Evolutionary conservation across 192 early-diverging fungal species (phyloP), one percentile per base, ranked within the genome.

Genomic region (Podila clonocystis): DNA sequence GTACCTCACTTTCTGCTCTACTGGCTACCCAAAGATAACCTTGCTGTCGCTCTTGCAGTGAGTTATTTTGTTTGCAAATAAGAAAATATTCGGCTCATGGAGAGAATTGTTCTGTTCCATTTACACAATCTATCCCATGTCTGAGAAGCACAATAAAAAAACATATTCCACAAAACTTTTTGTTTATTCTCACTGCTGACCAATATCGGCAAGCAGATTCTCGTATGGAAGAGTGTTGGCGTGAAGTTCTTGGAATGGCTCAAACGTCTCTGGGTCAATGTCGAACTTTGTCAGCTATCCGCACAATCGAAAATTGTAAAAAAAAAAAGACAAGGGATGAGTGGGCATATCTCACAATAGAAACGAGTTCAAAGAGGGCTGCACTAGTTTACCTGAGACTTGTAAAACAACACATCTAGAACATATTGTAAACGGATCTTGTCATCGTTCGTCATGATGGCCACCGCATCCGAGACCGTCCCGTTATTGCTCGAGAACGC

Each of bases 341-440:
- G 30, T 36, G 3, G 1, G 19, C 15, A 13, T 30, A 20, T 6
- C 0, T 38, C 0, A 6, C 31, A 22, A 48, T 6, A 15, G 24
- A 6, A 24, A 61, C n/a, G 7, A 65, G 28, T 30, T n/a, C n/a
- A 38, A n/a, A 20, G 3, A 2, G n/a, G 3, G 36, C 19, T 22
- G 24, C 24, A 65, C 26, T 29, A 13, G n/a, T 36, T 77, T 82
- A 90, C 89, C 83, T 91, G 88, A 29, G 71, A 65, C 19, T 83
- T 87, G 58, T 87, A 87, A 41, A 74, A 75, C 20, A 59, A 60
- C 12, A 89, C 88, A 74, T 91, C 90, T 31, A 91, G 72, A 31
- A 82, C 70, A 29, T 83, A 72, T 55, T 91, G 90, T 20, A 91
- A 36, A 8, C 87, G 76, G 68, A 89, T 85, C 48, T 90, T 91